Base-by-base conservation (phyloP, 2,329 filamentous ascomycete genomes). In the Bipolaris gigantea region DNA sequence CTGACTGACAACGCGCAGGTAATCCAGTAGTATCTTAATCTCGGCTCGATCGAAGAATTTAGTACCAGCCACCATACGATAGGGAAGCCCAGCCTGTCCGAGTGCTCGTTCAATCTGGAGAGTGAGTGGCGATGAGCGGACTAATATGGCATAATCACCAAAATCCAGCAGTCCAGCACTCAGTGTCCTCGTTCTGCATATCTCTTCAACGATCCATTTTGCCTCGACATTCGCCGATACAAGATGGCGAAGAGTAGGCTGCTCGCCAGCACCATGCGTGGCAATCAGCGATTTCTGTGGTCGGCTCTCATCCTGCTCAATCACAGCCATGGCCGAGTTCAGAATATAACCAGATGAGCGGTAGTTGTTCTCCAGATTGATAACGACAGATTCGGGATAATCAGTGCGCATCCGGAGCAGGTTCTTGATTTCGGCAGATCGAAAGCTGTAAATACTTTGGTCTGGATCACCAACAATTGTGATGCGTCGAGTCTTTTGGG, bases 391-490 rank as follows among this genome's bases (percentile, higher is more conserved):
- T 23, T 88, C 83, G 0, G 87, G 87, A 67, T 89, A 97, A 54
- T 90, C 86, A 38, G 79, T 79, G 48, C 91, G 83, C 80, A 99
- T 86, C 2, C 89, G 85, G 60, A 85, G 84, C 43, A 97, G 80
- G 65, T 97, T 99, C 70, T 88, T 88, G 63, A 93, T 90, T 73
- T 99, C 93, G 9, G 94, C 93, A 7, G 91, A 92, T 18, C 93
- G 87, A 81, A 95, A 99, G 18, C 93, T 90, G 71, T 97, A 99
- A 53, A 99, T 99, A 72, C 92, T 97, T 74, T 99, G 93, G 72
- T 99, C 94, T 0, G 94, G 93, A 70, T 99, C 93, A 32, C 93
- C 94, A 4, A 99, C 94, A 55, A 97, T 90, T 0, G 93, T 97
- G 62, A 97, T 93, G n/a, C 86, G 83, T 51, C 85, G 83, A 39